Conservation (phyloP, 129 eudicot species). For the Cynara cardunculus region DNA sequence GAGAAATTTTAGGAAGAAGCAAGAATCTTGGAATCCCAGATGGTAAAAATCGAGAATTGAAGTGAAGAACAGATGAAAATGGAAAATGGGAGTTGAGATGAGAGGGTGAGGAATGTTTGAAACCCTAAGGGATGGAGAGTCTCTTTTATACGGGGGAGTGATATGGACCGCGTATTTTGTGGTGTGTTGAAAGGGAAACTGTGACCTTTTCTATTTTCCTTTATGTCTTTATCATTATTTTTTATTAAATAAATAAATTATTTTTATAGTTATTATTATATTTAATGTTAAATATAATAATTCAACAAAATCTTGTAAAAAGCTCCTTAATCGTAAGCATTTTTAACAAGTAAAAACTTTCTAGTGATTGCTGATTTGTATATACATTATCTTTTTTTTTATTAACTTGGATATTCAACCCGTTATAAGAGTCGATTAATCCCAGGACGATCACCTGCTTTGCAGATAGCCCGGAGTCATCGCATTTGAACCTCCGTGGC, state of each 20-base stretch:
- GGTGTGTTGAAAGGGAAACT: conserved; percentile 36
- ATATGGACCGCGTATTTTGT: conserved; percentile 36
- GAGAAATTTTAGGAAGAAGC: background rate
- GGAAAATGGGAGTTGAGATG: background rate
- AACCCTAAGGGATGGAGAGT: conserved; percentile 25
- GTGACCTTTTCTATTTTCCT: conserved; percentile 12
- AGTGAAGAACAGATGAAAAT: conserved; percentile 6
- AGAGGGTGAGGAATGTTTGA: conserved; percentile 21
- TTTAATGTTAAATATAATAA: background rate
- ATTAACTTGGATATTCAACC: no score
- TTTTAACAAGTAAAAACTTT: no score
- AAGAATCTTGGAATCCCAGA: background rate
- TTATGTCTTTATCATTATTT: conserved; percentile 2
- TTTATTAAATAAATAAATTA: background rate
- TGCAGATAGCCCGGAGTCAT: no score
- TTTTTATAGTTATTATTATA: background rate
- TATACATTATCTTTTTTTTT: no score
- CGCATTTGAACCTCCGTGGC: no score
- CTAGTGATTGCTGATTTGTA: no score
- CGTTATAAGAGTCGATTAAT: no score
- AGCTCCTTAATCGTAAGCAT: no score
- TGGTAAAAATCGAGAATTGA: background rate
- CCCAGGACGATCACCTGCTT: no score
- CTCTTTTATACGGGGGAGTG: conserved; percentile 20
- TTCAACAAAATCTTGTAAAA: no score